phyloP scores from a whole-genome alignment of 1,284 basidiomycete species.

The Blastosporella zonata region DNA sequence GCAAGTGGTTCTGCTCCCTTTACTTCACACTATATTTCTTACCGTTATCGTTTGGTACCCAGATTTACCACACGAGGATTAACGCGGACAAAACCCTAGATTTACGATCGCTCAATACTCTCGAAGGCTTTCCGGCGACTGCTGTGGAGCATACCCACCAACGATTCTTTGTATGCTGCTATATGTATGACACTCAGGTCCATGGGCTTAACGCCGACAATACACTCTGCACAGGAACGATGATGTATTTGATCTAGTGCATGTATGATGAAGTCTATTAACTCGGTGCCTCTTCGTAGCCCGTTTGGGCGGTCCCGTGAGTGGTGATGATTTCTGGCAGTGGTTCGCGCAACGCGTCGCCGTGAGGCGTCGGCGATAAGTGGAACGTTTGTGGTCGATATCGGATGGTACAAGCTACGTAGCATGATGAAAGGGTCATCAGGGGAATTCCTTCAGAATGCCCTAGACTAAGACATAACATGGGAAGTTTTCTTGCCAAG shows the following conservation, averaged over 20 bases:
- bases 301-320: background rate
- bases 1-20: too few relatives aligned
- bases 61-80: too few relatives aligned
- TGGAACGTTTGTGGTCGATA: background rate
- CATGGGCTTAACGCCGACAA: conserved; percentile 1
- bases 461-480: background rate
- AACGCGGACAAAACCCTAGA: too few relatives aligned
- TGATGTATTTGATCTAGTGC: conserved; percentile 2
- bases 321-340: background rate
- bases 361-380: conserved; percentile 5
- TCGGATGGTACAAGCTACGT: background rate
- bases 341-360: conserved; percentile 2
- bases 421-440: too few relatives aligned
- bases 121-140: too few relatives aligned
- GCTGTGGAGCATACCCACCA: too few relatives aligned
- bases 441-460: too few relatives aligned
- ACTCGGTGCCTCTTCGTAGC: background rate
- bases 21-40: too few relatives aligned
- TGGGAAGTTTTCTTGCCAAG: background rate
- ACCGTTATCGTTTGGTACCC: too few relatives aligned
- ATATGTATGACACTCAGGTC: background rate
- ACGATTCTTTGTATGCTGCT: background rate
- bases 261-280: background rate
- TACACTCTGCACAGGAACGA: background rate
- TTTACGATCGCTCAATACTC: too few relatives aligned